A percentile compares a stretch with the other conserved stretches of the same genome.
Evolutionary conservation across 1,284 basidiomycete species (phyloP).

Genomic region (Leccinum fallax): DNA sequence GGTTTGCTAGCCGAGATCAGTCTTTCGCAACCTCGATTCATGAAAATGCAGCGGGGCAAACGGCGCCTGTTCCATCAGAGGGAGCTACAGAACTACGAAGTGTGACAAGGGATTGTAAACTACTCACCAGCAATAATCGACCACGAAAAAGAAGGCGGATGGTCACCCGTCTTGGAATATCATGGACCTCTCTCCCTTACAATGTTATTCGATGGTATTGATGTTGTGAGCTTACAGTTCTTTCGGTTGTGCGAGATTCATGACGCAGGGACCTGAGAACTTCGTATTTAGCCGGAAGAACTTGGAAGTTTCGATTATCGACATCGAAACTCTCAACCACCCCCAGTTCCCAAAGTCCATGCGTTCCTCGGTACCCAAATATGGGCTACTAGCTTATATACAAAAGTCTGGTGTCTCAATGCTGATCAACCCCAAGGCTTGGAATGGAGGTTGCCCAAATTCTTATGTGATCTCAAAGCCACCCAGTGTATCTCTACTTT

Average conservation of each 20-base stretch:
- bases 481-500: conserved; percentile 25
- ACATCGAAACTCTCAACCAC: neutral
- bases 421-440: no score
- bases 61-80: neutral
- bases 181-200: neutral
- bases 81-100: neutral
- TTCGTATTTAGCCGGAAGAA: neutral
- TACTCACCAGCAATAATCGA: neutral
- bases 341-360: neutral
- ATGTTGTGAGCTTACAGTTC: neutral
- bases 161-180: neutral
- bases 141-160: neutral
- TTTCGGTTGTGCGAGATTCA: neutral
- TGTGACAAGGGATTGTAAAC: neutral
- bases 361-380: no score
- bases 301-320: neutral
- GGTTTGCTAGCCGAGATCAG: neutral
- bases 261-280: neutral
- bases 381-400: neutral
- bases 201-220: neutral
- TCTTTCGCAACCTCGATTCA: neutral
- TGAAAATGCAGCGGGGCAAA: neutral
- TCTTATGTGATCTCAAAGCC: no score
- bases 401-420: no score
- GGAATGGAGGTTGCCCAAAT: no score